Evolutionary conservation across 257 asterid species (phyloP).

Genomic region (Rehmannia glutinosa): DNA sequence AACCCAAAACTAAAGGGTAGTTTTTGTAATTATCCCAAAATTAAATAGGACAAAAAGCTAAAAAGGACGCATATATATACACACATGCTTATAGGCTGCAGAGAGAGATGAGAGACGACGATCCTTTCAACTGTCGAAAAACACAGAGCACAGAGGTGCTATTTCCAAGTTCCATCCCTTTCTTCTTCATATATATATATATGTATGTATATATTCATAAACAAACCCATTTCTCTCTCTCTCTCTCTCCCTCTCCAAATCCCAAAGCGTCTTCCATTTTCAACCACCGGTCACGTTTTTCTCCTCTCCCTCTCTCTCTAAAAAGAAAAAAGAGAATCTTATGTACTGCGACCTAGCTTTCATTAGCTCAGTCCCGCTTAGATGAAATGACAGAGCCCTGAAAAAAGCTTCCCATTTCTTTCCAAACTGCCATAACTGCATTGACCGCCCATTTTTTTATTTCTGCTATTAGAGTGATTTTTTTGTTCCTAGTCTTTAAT

Average conservation of each 20-base stretch:
- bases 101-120: too few species aligned
- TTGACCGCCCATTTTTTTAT: background rate
- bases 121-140: constrained; percentile 35
- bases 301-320: background rate
- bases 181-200: constrained; percentile 10
- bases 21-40: too few species aligned
- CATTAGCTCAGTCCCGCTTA: background rate
- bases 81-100: too few species aligned
- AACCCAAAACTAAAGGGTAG: too few species aligned
- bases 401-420: constrained; percentile 19
- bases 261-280: constrained; percentile 12
- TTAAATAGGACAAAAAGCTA: too few species aligned
- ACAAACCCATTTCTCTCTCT: background rate
- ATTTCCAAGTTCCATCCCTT: constrained; percentile 22
- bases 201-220: too few species aligned
- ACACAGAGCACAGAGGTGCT: constrained; percentile 13
- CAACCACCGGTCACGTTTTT: constrained; percentile 10
- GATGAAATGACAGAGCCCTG: constrained; percentile 20
- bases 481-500: background rate
- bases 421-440: constrained; percentile 35
- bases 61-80: too few species aligned
- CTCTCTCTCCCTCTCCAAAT: constrained; percentile 11
- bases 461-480: background rate
- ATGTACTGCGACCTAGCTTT: background rate
- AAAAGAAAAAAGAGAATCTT: constrained; percentile 19